Base-by-base conservation (phyloP, 106 monocot species). In the Dioscorea dumetorum region DNA sequence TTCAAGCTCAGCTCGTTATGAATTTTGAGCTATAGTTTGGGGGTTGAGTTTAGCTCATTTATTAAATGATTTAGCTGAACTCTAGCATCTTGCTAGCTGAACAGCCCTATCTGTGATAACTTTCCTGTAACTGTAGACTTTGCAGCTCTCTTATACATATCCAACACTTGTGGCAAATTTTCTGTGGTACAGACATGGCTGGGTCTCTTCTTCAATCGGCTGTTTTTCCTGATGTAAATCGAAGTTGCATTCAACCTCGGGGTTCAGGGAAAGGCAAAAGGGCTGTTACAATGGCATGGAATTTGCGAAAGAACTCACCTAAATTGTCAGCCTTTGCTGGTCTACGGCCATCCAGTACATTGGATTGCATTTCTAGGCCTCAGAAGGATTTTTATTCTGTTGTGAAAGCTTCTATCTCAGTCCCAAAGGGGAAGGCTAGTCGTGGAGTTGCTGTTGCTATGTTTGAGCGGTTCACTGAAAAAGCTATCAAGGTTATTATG, bases 401-500 rank as follows among this genome's bases (percentile, higher is more conserved):
- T 21, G 69, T 81, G 54, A 66, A 76, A 67, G 50, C 71, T 71
- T 78, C 61, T 61, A 72, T 81, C 31, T 70, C 76, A 57, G 70
- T 72, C 11, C 71, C 84, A 41, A 60, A 73, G 28, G 75, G 67
- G 34, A 78, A 67, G 57, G 76, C 76, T 28, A 63, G 59, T 24
- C 54, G 84, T 12, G 76, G 80, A 63, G 79, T 41, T 60, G 76
- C 65, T 57, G 64, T 67, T 5, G 88, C 84, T 52, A 88, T 88
- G 88, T 88, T 88, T 79, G 88, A 88, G 58, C 81, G 84, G 16
- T 88, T 88, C 74, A 88, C 88, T 0, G 88, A 88, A 73, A 88
- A 88, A 61, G 88, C 88, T 50, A 88, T 88, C 54, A 88, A 88
- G 74, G 88, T 88, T 57, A 88, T 88, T 61, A 88, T 88, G 88